Conservation (phyloP, 2,329 filamentous ascomycete species). For the Verticillium klebahnii region DNA sequence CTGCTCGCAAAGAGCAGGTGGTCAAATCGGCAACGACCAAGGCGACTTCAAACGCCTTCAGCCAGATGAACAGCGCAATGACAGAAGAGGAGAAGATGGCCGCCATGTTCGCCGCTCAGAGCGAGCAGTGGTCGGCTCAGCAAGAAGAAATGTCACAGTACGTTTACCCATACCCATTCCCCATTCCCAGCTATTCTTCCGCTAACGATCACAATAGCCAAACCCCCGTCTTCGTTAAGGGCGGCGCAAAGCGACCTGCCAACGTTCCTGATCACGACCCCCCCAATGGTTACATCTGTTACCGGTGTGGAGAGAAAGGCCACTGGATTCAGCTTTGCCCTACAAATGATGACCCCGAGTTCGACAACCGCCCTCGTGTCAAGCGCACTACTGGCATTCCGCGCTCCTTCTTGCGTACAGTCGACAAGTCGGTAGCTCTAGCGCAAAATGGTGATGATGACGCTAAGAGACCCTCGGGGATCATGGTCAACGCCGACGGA, state of each 20-base stretch:
- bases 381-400: constrained; percentile 97
- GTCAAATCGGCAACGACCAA: constrained; percentile 55
- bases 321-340: constrained; percentile 99
- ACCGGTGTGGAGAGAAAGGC: constrained; percentile 94
- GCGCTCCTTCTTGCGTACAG: constrained; percentile 88
- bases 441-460: constrained; percentile 74
- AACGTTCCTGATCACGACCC: constrained; percentile 90
- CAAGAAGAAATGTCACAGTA: constrained; percentile 89
- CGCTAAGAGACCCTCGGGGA: constrained; percentile 73
- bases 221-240: constrained; percentile 54
- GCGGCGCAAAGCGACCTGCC: constrained; percentile 59
- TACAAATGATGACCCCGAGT: constrained; percentile 96
- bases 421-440: constrained; percentile 81
- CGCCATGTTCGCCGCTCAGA: constrained; percentile 86
- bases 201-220: constrained; percentile 40
- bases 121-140: constrained; percentile 87
- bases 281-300: constrained; percentile 91
- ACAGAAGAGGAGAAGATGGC: constrained; percentile 93
- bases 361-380: constrained; percentile 86
- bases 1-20: constrained; percentile 59
- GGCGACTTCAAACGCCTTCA: constrained; percentile 51
- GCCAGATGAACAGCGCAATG: constrained; percentile 70
- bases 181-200: neutral
- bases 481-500: constrained; percentile 97
- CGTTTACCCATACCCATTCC: constrained; percentile 22